Percentiles rank a stretch among this genome's conserved stretches.
Evolutionary conservation across 164 flowering plant genomes (phyloP).

Genomic region (Tinospora cordifolia): DNA sequence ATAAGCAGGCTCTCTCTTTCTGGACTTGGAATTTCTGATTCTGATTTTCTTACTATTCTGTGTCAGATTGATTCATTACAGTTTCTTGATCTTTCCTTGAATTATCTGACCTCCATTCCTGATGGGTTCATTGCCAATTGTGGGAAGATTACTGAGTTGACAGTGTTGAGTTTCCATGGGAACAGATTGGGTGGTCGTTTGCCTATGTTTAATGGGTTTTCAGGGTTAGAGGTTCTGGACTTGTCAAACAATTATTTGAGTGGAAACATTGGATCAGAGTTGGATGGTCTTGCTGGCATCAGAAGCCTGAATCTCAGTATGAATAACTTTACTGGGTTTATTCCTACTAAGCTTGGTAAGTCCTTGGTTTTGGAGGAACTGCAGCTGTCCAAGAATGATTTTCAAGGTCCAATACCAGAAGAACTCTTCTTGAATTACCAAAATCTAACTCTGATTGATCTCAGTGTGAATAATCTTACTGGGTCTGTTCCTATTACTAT

Average conservation of each 20-base stretch:
- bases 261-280: conserved; percentile 38
- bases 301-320: conserved; percentile 34
- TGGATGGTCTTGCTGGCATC: conserved; percentile 40
- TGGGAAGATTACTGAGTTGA: conserved; percentile 34
- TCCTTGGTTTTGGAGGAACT: conserved; percentile 34
- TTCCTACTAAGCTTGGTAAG: conserved; percentile 38
- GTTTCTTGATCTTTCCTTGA: conserved; percentile 48
- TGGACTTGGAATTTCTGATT: conserved; percentile 25
- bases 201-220: conserved; percentile 45
- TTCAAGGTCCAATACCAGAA: conserved; percentile 32
- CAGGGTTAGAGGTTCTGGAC: conserved; percentile 41
- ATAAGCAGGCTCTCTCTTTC: conserved; percentile 32
- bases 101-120: conserved; percentile 34
- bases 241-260: conserved; percentile 38
- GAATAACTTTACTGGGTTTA: conserved; percentile 29
- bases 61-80: conserved; percentile 44
- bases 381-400: conserved; percentile 25
- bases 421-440: conserved; percentile 21
- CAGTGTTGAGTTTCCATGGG: conserved; percentile 41
- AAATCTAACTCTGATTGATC: conserved; percentile 46
- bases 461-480: conserved; percentile 31
- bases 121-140: conserved; percentile 38
- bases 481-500: conserved; percentile 40
- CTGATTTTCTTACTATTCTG: conserved; percentile 27
- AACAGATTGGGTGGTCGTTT: conserved; percentile 33